Evolutionary conservation across 2,329 filamentous ascomycete genomes (phyloP).

Genomic region (Macrophomina phaseolina): DNA sequence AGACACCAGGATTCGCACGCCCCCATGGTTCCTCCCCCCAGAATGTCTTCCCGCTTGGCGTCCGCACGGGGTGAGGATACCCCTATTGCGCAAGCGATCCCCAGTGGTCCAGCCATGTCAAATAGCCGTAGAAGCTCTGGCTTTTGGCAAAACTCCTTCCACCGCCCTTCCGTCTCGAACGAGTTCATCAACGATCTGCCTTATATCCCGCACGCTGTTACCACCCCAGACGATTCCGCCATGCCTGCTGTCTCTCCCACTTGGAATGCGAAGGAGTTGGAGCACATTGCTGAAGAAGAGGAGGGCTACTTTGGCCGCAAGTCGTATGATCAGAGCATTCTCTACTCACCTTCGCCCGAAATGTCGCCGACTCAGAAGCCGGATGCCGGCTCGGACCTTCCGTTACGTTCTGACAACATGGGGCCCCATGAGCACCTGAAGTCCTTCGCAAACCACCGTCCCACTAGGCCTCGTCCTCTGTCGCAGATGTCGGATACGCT

Average conservation of each 20-base stretch:
- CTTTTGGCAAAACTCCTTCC: constrained; percentile 38
- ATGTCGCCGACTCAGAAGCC: constrained; percentile 27
- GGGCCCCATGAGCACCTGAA: constrained; percentile 26
- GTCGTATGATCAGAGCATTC: constrained; percentile 36
- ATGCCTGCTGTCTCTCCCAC: constrained; percentile 47
- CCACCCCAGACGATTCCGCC: constrained; percentile 50
- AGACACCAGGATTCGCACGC: constrained; percentile 9
- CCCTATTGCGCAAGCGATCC: constrained; percentile 15
- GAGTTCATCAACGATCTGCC: constrained; percentile 37
- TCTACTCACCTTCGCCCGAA: constrained; percentile 26
- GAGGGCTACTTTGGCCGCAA: constrained; percentile 34
- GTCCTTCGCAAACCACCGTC: constrained; percentile 24
- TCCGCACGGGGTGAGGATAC: constrained; percentile 27
- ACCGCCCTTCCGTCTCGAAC: constrained; percentile 29
- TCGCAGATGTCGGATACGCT: constrained; percentile 53
- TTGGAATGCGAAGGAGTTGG: constrained; percentile 44
- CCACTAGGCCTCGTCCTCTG: constrained; percentile 33
- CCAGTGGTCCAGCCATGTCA: background rate
- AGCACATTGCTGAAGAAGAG: constrained; percentile 44
- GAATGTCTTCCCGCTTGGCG: constrained; percentile 43
- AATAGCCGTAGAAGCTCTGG: constrained; percentile 38
- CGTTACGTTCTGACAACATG: constrained; percentile 17
- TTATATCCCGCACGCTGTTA: constrained; percentile 47
- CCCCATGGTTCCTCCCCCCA: constrained; percentile 32
- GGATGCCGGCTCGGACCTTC: constrained; percentile 16